phyloP scores from a whole-genome alignment of 768 basidiomycete species.

The Trametes coccinea region DNA sequence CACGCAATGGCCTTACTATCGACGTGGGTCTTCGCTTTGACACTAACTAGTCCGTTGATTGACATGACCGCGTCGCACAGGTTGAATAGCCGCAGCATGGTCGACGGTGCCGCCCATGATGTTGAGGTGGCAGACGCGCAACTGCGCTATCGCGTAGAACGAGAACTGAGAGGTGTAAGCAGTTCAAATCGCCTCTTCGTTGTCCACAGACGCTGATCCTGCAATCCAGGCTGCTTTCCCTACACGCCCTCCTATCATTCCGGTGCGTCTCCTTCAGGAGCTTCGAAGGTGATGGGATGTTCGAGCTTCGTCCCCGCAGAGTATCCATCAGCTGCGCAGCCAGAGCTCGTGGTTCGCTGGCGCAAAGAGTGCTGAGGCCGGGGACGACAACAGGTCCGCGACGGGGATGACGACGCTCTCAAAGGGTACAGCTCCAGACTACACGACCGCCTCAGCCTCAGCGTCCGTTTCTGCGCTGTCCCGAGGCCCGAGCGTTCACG shows the following conservation, averaged over 20 bases:
- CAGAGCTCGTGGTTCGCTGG: slow-evolving; percentile 18
- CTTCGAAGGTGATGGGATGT: too few species aligned
- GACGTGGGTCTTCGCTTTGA: not conserved
- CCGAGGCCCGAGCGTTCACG: slow-evolving; percentile 11
- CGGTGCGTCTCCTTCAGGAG: slow-evolving; percentile 3
- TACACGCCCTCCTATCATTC: slow-evolving; percentile 13
- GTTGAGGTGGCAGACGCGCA: slow-evolving; percentile 15
- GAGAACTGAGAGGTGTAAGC: slow-evolving; percentile 7
- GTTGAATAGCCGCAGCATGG: slow-evolving; percentile 6
- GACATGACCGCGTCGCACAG: not conserved
- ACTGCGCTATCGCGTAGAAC: slow-evolving; percentile 15
- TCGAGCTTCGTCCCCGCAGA: not conserved
- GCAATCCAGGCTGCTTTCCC: not conserved
- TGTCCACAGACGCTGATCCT: not conserved
- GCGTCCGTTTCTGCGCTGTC: slow-evolving; percentile 5
- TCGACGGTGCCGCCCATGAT: slow-evolving; percentile 7
- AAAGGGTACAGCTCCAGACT: not conserved
- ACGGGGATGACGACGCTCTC: not conserved
- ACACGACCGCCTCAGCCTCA: not conserved
- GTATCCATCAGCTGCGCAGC: slow-evolving; percentile 11
- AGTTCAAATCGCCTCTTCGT: not conserved
- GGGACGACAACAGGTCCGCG: not conserved
- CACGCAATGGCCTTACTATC: slow-evolving; percentile 14
- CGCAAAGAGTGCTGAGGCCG: slow-evolving; percentile 4
- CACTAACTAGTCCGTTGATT: not conserved